Evolutionary conservation across 495 filamentous ascomycete genomes (phyloP), one percentile per base, ranked within the genome.

Genomic region (Trichocladium antarcticum): DNA sequence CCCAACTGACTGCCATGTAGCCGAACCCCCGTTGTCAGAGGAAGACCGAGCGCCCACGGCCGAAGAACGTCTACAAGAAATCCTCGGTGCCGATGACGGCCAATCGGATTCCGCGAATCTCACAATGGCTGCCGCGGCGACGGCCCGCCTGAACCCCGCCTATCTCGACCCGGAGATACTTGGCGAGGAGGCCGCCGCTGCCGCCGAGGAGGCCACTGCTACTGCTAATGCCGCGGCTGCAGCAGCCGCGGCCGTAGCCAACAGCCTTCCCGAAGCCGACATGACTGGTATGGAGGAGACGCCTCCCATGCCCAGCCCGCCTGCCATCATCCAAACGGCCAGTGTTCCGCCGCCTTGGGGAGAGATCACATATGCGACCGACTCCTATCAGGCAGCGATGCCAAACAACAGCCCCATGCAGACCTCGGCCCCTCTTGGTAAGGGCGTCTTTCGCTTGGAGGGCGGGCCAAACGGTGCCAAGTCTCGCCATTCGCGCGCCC

Each of bases 401-500:
- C 42, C 52, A 1, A 36, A 45, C 7, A 40, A 39, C 19, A 57
- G 47, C 6, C 40, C 57, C 9, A 52, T 49, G 32, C 56, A 58
- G 5, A 39, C 54, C 5, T 28, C 57, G 5, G 42, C 45, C 10
- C 59, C 58, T 4, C 46, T 63, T 45, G 49, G 61, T 45, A 43
- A 66, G 57, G 49, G 72, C 29, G 69, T 70, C 6, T 65, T 69
- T 36, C 69, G 69, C 12, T 59, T 74, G 44, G 67, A 72, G 1
- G 55, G 42, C 29, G 55, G 54, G 21, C 45, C 57, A 6, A 60
- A 64, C 37, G 63, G 65, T 11, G 49, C 57, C 29, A 68, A 64
- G 31, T 62, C 67, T 0, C 65, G 64, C 7, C 66, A 73, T 40
- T 65, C 64, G 5, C 78, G 87, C 14, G 80, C 82, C 0, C 72